Percentiles rank a stretch among this genome's conserved stretches.
Conservation (phyloP, 495 filamentous ascomycete species). For the Lepraria neglecta region DNA sequence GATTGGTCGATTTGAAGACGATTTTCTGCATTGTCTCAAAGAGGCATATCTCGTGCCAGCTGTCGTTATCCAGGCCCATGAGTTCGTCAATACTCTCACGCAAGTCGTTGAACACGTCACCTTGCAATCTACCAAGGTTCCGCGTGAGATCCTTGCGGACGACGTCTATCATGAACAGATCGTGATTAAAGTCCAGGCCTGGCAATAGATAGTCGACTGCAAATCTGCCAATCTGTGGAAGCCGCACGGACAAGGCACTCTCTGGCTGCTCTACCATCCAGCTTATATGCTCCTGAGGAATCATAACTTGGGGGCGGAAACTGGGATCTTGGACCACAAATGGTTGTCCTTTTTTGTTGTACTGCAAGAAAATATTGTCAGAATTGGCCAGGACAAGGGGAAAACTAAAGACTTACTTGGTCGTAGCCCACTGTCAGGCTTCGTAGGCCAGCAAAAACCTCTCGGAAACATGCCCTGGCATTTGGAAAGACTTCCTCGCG, state of each 20-base stretch:
- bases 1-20: conserved; percentile 13
- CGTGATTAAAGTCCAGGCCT: neutral
- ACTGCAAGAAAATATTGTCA: no score
- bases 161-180: conserved; percentile 9
- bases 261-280: no score
- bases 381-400: no score
- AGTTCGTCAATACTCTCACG: neutral
- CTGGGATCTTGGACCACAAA: no score
- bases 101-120: conserved; percentile 7
- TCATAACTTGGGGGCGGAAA: no score
- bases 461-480: conserved; percentile 7
- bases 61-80: conserved; percentile 1
- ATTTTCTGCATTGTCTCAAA: conserved; percentile 4
- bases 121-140: conserved; percentile 15
- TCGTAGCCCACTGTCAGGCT: conserved; percentile 11
- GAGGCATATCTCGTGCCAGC: neutral
- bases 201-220: conserved; percentile 3
- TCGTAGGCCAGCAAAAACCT: neutral
- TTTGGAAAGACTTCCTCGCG: neutral
- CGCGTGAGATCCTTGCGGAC: conserved; percentile 15
- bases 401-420: neutral
- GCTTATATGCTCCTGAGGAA: no score
- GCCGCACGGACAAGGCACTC: neutral
- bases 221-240: conserved; percentile 1
- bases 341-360: no score